These are phyloP conservation scores for Akanthomyces muscarius DNA, from an alignment of 2,329 filamentous ascomycete species.

Conservation along the genomic window DNA sequence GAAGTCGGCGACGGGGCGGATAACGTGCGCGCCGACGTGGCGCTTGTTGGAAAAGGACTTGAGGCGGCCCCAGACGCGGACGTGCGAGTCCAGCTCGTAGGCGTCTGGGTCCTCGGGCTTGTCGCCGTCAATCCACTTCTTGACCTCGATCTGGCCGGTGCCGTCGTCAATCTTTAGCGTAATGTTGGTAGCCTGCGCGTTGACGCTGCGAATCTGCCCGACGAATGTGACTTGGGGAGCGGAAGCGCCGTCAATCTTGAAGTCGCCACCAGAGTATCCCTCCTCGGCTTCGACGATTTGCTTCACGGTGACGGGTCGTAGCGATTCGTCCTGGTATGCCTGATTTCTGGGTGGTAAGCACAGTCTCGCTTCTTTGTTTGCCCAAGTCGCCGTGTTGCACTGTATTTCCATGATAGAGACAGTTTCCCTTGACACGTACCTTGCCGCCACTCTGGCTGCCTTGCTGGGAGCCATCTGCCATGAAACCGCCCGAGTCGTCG, in stretches of 20 bases:
- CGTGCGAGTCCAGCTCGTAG: constrained; percentile 71
- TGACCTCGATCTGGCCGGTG: constrained; percentile 86
- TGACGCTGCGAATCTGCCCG: constrained; percentile 84
- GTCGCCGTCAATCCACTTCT: constrained; percentile 74
- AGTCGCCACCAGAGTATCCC: constrained; percentile 67
- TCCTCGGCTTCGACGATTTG: constrained; percentile 82
- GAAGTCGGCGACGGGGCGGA: constrained; percentile 75
- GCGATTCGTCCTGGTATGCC: constrained; percentile 73
- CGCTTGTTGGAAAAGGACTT: constrained; percentile 81
- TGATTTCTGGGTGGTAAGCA: constrained; percentile 24
- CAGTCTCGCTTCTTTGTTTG: neutral
- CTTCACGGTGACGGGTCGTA: constrained; percentile 93
- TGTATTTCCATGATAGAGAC: neutral
- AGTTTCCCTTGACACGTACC: constrained; percentile 29
- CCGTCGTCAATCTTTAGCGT: constrained; percentile 95
- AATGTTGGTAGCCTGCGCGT: constrained; percentile 81
- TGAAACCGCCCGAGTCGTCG: constrained; percentile 60
- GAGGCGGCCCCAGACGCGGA: constrained; percentile 79
- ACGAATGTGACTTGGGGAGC: constrained; percentile 75
- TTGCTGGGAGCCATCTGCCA: constrained; percentile 55
- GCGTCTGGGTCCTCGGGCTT: constrained; percentile 47
- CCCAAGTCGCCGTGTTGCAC: neutral
- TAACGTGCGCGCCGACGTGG: constrained; percentile 73
- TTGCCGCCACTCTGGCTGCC: constrained; percentile 51
- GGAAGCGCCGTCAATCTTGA: constrained; percentile 75